phyloP scores from a whole-genome alignment of 2,329 filamentous ascomycete species.

The Trichoderma koningii region DNA sequence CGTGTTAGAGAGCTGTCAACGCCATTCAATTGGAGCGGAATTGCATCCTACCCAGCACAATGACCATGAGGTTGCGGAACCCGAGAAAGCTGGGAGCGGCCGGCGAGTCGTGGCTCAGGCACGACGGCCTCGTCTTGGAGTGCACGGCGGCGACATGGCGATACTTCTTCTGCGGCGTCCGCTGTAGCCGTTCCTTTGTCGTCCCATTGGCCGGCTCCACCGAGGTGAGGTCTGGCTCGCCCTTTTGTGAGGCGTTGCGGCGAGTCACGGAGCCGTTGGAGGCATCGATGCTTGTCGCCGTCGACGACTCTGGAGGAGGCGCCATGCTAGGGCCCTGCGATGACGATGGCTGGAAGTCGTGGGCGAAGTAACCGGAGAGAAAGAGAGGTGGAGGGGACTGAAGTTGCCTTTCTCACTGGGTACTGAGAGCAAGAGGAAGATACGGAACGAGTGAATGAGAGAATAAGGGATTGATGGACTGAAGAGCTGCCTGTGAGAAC shows the following conservation, averaged over 20 bases:
- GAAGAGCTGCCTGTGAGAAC: background rate
- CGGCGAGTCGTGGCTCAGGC: constrained; percentile 79
- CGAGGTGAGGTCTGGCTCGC: constrained; percentile 35
- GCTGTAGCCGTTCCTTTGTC: constrained; percentile 31
- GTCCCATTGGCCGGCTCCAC: constrained; percentile 33
- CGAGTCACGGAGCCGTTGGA: constrained; percentile 36
- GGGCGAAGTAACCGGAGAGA: background rate
- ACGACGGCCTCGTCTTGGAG: constrained; percentile 69
- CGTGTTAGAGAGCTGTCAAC: constrained; percentile 28
- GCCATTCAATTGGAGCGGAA: background rate
- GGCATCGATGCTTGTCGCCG: constrained; percentile 41
- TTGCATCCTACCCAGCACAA: constrained; percentile 70
- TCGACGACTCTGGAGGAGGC: constrained; percentile 46
- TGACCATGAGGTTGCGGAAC: constrained; percentile 94
- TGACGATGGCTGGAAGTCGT: background rate
- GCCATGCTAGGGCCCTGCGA: constrained; percentile 15
- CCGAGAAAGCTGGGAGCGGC: constrained; percentile 82
- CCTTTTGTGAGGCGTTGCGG: constrained; percentile 30
- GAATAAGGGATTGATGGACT: background rate
- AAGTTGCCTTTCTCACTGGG: background rate
- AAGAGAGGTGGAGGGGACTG: background rate
- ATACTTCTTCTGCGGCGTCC: constrained; percentile 63
- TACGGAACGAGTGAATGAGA: no score
- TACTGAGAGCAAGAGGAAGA: background rate
- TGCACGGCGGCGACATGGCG: constrained; percentile 91